These are phyloP conservation scores for Saturnispora sanitii DNA, from an alignment of 805 yeast genomes.

Conservation along the genomic window DNA sequence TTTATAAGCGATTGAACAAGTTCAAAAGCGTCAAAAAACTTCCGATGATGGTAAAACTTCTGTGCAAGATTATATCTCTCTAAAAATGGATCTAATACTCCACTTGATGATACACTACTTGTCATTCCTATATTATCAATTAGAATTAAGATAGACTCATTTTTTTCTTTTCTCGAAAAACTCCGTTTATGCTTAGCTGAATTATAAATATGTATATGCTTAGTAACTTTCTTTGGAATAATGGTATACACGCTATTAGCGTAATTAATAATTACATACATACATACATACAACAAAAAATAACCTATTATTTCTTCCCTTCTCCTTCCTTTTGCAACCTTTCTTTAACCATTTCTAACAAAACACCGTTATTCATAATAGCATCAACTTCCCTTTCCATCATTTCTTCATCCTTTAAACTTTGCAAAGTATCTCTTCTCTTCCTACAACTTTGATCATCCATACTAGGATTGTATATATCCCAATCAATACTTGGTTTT, in stretches of 20 bases:
- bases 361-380: slow-evolving; percentile 14
- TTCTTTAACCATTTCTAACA: slow-evolving; percentile 10
- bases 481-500: slow-evolving; percentile 17
- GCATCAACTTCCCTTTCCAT: slow-evolving; percentile 14
- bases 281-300: background rate
- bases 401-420: slow-evolving; percentile 7
- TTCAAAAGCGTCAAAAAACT: slow-evolving; percentile 3
- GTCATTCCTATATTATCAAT: background rate
- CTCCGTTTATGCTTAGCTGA: too few relatives aligned
- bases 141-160: too few relatives aligned
- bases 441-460: slow-evolving; percentile 1
- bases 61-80: slow-evolving; percentile 2
- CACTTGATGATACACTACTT: slow-evolving; percentile 1
- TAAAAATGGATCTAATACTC: background rate
- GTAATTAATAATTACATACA: too few relatives aligned
- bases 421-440: background rate
- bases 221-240: too few relatives aligned
- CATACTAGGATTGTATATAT: slow-evolving; percentile 10
- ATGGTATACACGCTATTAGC: too few relatives aligned
- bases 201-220: too few relatives aligned
- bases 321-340: background rate
- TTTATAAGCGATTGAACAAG: background rate
- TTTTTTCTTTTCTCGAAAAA: too few relatives aligned
- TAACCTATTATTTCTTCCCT: background rate
- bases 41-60: slow-evolving; percentile 5